Base-by-base conservation (phyloP, 495 filamentous ascomycete species). In the Glutinoglossum americanum region DNA sequence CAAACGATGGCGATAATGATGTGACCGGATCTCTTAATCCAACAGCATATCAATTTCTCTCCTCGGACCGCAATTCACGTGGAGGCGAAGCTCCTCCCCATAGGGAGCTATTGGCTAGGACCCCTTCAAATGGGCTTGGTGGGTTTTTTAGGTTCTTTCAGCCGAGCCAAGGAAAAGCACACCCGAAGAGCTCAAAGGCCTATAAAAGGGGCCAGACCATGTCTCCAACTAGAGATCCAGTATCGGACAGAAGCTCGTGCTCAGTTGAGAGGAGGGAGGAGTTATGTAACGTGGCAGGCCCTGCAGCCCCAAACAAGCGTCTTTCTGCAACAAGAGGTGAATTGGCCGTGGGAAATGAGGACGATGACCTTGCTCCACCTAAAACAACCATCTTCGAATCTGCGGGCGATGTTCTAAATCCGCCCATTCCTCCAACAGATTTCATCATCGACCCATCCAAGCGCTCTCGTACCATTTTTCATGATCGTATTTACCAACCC, bases 361-460 rank as follows among this genome's bases (percentile, higher is more conserved):
- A 63, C 41, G 68, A 71, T 19, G 61, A 72, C 23, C 70, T 78
- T 51, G 78, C 87, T 0, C 92, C 92, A n/a, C 92, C 92, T 0
- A 84, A 80, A 60, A 97, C 92, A 0, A 92, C 85, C 0, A 81
- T 98, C 56, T 92, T 98, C 57, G 92, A 98, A 71, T 87, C 90
- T 0, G 92, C 92, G 1, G 84, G 86, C 11, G 89, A 97, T 65
- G 69, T 98, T 21, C 75, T 98, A 26, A 90, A 89, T 69, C 92
- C 93, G 1, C 92, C 87, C 11, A 69, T 97, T 1, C 90, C 92
- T 15, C 76, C 84, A 0, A 73, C 76, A 2, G 80, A 85, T 32
- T 98, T 87, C 64, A 73, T 98, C 35, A 74, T 85, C 57, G 81
- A 95, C 57, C 89, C 90, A 15, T 74, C 81, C 33, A 80, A 79